These are phyloP conservation scores for Exophiala sideris DNA, from an alignment of 2,329 filamentous ascomycete genomes.

Conservation along the genomic window DNA sequence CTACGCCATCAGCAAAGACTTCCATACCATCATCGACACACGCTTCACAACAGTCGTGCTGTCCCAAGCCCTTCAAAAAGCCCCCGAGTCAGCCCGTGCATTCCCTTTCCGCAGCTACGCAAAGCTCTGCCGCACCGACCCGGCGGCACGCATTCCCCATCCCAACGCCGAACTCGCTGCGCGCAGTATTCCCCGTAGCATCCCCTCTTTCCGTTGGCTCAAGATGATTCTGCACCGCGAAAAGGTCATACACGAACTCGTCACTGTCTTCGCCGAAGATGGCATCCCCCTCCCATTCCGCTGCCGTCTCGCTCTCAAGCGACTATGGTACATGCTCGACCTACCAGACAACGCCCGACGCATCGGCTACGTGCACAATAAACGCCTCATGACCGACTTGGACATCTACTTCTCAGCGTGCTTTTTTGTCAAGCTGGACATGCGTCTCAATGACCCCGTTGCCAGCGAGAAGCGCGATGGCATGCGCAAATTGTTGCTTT, in stretches of 20 bases:
- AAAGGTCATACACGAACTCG: slow-evolving; percentile 57
- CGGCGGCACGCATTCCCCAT: slow-evolving; percentile 42
- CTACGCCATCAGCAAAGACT: slow-evolving; percentile 62
- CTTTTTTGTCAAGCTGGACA: slow-evolving; percentile 69
- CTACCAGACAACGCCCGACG: slow-evolving; percentile 57
- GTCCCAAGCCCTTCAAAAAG: slow-evolving; percentile 52
- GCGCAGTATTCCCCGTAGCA: slow-evolving; percentile 41
- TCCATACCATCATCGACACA: slow-evolving; percentile 59
- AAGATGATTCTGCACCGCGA: slow-evolving; percentile 63
- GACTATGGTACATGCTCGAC: slow-evolving; percentile 73
- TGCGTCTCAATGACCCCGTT: slow-evolving; percentile 65
- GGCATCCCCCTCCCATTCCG: slow-evolving; percentile 56
- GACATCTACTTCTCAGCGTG: slow-evolving; percentile 62
- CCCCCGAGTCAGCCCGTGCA: slow-evolving; percentile 53
- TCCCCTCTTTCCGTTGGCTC: slow-evolving; percentile 66
- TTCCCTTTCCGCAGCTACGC: slow-evolving; percentile 63
- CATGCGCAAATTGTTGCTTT: slow-evolving; percentile 58
- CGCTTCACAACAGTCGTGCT: slow-evolving; percentile 59
- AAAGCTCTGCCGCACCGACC: slow-evolving; percentile 58
- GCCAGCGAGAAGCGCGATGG: slow-evolving; percentile 47
- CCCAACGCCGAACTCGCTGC: slow-evolving; percentile 38
- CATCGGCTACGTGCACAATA: slow-evolving; percentile 52
- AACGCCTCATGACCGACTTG: slow-evolving; percentile 53
- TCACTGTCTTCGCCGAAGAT: slow-evolving; percentile 57
- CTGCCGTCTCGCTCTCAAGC: slow-evolving; percentile 53